Conservation (phyloP, 2,329 filamentous ascomycete genomes). For the Penicillium sp. region DNA sequence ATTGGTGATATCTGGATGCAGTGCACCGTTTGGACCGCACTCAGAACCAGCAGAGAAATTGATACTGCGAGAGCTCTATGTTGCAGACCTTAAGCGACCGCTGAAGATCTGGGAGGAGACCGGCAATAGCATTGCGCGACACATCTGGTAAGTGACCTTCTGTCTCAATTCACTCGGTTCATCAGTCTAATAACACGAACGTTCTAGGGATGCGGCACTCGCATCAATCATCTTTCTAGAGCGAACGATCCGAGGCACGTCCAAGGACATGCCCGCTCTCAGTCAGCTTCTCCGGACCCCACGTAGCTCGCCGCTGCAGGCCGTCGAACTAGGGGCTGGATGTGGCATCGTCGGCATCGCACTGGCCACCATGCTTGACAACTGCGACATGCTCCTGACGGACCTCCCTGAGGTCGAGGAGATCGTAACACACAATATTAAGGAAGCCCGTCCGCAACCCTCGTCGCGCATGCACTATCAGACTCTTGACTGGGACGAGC, state of each 20-base stretch:
- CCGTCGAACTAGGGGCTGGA: conserved; percentile 64
- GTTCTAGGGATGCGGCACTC: conserved; percentile 55
- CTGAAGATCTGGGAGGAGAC: conserved; percentile 63
- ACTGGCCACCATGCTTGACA: conserved; percentile 52
- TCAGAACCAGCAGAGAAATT: conserved; percentile 47
- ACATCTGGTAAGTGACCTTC: conserved; percentile 56
- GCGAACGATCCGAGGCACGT: conserved; percentile 33
- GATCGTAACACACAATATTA: conserved; percentile 56
- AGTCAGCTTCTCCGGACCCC: conserved; percentile 32
- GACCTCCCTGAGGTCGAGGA: conserved; percentile 62
- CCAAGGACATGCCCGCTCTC: conserved; percentile 24
- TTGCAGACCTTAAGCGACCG: conserved; percentile 34
- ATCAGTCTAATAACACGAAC: conserved; percentile 5
- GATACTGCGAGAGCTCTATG: conserved; percentile 53
- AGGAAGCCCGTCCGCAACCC: conserved; percentile 40
- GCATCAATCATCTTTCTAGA: conserved; percentile 53
- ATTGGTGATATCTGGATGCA: conserved; percentile 57
- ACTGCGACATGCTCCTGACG: conserved; percentile 56
- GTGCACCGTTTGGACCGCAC: conserved; percentile 40
- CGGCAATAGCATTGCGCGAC: conserved; percentile 66
- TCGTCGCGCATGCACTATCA: conserved; percentile 46
- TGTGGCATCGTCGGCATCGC: conserved; percentile 65
- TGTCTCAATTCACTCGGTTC: neutral
- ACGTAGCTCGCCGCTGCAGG: conserved; percentile 39
- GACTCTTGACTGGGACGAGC: conserved; percentile 60